phyloP scores from a whole-genome alignment of 2,329 filamentous ascomycete genomes.

The Sclerotinia borealis region DNA sequence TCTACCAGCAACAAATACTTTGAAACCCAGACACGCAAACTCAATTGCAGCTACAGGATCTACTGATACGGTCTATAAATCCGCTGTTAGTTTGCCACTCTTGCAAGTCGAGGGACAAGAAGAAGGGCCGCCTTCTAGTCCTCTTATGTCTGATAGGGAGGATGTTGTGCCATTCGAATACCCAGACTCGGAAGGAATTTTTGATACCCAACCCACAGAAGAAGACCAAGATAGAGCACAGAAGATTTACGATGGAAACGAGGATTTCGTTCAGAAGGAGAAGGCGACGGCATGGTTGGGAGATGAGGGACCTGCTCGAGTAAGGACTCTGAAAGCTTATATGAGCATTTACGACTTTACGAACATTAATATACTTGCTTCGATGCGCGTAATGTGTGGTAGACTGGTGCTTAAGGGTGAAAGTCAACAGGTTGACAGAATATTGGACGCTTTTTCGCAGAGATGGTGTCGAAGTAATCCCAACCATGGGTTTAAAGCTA shows the following conservation, averaged over 20 bases:
- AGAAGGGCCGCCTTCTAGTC: conserved; percentile 14
- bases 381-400: conserved; percentile 74
- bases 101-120: conserved; percentile 44
- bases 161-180: conserved; percentile 25
- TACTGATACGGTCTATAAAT: conserved; percentile 41
- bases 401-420: conserved; percentile 81
- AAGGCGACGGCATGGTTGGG: conserved; percentile 78
- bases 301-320: conserved; percentile 57
- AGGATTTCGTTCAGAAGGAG: conserved; percentile 72
- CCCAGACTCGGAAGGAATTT: not conserved
- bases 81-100: conserved; percentile 43
- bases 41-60: conserved; percentile 37
- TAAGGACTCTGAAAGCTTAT: conserved; percentile 64
- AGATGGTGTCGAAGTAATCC: conserved; percentile 93
- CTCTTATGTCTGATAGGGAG: conserved; percentile 28
- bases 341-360: conserved; percentile 89
- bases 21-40: conserved; percentile 31
- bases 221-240: conserved; percentile 73
- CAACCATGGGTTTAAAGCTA: conserved; percentile 85
- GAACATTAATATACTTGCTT: conserved; percentile 70
- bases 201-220: conserved; percentile 23
- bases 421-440: conserved; percentile 93
- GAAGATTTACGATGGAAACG: conserved; percentile 77
- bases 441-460: conserved; percentile 80
- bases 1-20: conserved; percentile 14